Evolutionary conservation across 805 yeast genomes (phyloP).

Genomic region (Lachancea sp.): DNA sequence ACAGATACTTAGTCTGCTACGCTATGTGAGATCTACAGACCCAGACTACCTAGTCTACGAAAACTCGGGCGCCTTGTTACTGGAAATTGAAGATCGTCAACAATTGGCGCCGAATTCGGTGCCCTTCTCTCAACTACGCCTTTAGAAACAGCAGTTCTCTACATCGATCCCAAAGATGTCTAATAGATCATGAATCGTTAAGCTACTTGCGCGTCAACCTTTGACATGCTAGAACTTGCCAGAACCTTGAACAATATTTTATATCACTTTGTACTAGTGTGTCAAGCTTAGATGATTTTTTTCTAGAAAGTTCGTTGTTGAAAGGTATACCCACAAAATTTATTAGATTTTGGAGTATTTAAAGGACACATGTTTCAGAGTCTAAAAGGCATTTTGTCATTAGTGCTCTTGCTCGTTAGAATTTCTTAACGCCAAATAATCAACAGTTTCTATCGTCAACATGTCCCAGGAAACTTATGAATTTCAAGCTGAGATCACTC

Average conservation of each 20-base stretch:
- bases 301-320: constrained; percentile 6
- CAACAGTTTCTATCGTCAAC: constrained; percentile 11
- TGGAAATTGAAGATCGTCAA: background rate
- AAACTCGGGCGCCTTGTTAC: constrained; percentile 40
- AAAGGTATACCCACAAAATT: constrained; percentile 1
- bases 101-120: background rate
- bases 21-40: constrained; percentile 43
- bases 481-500: constrained; percentile 99
- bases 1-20: constrained; percentile 38
- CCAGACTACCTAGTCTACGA: constrained; percentile 54
- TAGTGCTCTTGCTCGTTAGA: background rate
- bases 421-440: background rate
- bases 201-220: background rate
- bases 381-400: no score
- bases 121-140: background rate
- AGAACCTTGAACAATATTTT: background rate
- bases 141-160: background rate
- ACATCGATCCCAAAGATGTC: background rate
- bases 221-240: background rate
- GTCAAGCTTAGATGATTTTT: constrained; percentile 1
- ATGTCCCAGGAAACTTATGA: constrained; percentile 76
- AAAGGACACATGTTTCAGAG: constrained; percentile 2
- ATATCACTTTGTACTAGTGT: constrained; percentile 2
- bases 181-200: background rate
- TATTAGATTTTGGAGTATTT: constrained; percentile 8